These are phyloP conservation scores for Arabis hirsuta DNA, from an alignment of 345 rosid genomes.

Conservation along the genomic window DNA sequence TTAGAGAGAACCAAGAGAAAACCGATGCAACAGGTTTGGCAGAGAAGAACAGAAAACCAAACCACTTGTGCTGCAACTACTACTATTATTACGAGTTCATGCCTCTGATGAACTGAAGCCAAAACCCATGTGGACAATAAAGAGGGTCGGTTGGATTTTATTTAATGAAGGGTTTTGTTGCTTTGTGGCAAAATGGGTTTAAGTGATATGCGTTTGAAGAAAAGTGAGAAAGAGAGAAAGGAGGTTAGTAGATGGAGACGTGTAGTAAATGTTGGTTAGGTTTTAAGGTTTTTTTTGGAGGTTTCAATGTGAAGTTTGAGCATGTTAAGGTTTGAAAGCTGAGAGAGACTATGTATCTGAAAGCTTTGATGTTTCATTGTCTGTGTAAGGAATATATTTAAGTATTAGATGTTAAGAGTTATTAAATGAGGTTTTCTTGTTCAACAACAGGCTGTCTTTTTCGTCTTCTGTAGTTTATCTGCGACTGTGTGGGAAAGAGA, in stretches of 20 bases:
- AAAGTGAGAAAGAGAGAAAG: conserved; percentile 21
- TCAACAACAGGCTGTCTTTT: conserved; percentile 14
- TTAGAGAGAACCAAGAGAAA: conserved; percentile 33
- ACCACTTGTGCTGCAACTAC: conserved; percentile 35
- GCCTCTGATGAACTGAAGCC: conserved; percentile 57
- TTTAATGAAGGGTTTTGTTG: conserved; percentile 26
- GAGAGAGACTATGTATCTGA: conserved; percentile 14
- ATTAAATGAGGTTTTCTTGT: conserved; percentile 18
- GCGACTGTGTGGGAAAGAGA: conserved; percentile 7
- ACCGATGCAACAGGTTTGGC: conserved; percentile 7
- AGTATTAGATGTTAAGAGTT: conserved; percentile 7
- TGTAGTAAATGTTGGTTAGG: conserved; percentile 31
- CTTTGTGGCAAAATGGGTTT: conserved; percentile 16
- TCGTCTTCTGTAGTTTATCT: conserved; percentile 12
- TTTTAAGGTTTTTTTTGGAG: too few relatives aligned
- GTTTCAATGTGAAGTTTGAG: conserved; percentile 14
- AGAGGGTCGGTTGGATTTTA: conserved; percentile 19
- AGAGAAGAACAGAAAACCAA: conserved; percentile 41
- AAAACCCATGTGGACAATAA: conserved; percentile 49
- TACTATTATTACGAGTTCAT: conserved; percentile 61
- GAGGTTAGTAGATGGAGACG: conserved; percentile 27
- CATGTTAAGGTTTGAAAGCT: conserved; percentile 22
- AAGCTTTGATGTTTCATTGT: conserved; percentile 12
- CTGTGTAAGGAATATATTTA: conserved; percentile 29
- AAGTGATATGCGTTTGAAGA: conserved; percentile 5